Percentiles rank a stretch among this genome's conserved stretches.
These are phyloP conservation scores for Aspergillus avenaceus DNA, from an alignment of 495 filamentous ascomycete genomes.

Conservation along the genomic window DNA sequence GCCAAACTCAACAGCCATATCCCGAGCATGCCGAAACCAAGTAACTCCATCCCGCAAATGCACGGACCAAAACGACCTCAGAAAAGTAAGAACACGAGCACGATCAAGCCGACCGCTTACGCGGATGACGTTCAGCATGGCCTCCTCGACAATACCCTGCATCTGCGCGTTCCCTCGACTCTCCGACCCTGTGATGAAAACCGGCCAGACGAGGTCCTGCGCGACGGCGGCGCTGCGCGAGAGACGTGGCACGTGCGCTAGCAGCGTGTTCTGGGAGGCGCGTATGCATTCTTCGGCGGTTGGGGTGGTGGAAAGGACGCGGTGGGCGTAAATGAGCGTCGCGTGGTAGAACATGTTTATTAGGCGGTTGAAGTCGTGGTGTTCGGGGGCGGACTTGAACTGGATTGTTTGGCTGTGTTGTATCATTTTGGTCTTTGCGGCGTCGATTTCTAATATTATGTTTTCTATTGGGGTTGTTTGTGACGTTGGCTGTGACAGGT, in stretches of 20 bases:
- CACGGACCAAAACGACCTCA: slow-evolving; percentile 13
- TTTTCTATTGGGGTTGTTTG: slow-evolving; percentile 1
- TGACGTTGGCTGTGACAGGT: neutral
- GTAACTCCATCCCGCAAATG: slow-evolving; percentile 1
- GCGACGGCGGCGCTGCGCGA: slow-evolving; percentile 13
- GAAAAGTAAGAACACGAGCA: slow-evolving; percentile 15
- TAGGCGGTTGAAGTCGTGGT: slow-evolving; percentile 14
- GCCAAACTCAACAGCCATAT: neutral
- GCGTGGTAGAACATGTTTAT: slow-evolving; percentile 24
- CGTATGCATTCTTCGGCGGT: neutral
- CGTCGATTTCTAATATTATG: slow-evolving; percentile 11
- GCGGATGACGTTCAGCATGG: slow-evolving; percentile 13
- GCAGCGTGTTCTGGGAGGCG: slow-evolving; percentile 16
- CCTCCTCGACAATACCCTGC: slow-evolving; percentile 4
- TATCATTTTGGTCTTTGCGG: slow-evolving; percentile 10
- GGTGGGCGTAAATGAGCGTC: slow-evolving; percentile 21
- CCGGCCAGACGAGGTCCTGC: slow-evolving; percentile 26
- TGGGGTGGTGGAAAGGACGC: slow-evolving; percentile 10
- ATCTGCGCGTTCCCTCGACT: slow-evolving; percentile 3
- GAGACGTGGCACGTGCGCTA: slow-evolving; percentile 12
- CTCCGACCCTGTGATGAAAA: slow-evolving; percentile 23
- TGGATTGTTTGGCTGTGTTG: slow-evolving; percentile 12
- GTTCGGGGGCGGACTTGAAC: slow-evolving; percentile 13
- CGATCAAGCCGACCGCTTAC: slow-evolving; percentile 18
- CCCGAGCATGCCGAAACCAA: slow-evolving; percentile 15